Evolutionary conservation across 2,329 filamentous ascomycete genomes (phyloP), one percentile per base, ranked within the genome.

Genomic region (Cryphonectria nitschkei): DNA sequence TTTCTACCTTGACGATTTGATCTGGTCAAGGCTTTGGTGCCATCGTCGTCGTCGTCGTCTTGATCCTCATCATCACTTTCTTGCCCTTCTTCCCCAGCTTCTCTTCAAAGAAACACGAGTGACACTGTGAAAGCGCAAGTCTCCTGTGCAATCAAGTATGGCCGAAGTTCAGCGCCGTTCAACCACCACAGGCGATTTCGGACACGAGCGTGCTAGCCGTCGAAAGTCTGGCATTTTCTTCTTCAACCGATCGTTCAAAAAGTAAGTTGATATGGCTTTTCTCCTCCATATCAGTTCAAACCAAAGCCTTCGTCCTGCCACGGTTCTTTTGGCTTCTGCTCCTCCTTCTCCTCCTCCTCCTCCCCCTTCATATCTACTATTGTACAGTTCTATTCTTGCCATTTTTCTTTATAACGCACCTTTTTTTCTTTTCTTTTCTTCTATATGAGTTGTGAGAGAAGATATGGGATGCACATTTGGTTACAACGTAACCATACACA

Each of bases 171-270:
- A 73, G 37, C 67, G 71, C 61, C 61, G 71, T 41, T 54, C 70
- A n/a, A 71, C 71, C 56, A 70, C 58, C n/a, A 29, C 61, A 2
- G 68, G 34, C 29, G 71, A 72, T 11, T 34, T 67, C 11, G 66
- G 70, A 54, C 61, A 56, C 56, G 70, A 71, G 56, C 68, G 52
- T 26, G 52, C 39, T 43, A 64, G 68, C 46, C 67, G 71, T 29
- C 68, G 71, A 26, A 73, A 71, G 69, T 73, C 71, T 19, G 71
- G 71, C 3, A 71, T 73, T 34, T 73, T 73, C 58, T 73, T 68
- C 63, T 73, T 73, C 34, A 70, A 70, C 13, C 63, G 71, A 7
- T 68, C 69, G 26, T 73, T 73, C 69, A 73, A 73, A 34, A 73
- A 68, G 71, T 73, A 58, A 68, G 71, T 70, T 9, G 43, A 37